Evolutionary conservation across 2,329 filamentous ascomycete genomes (phyloP), one percentile per base, ranked within the genome.

Genomic region (Sclerotinia borealis): DNA sequence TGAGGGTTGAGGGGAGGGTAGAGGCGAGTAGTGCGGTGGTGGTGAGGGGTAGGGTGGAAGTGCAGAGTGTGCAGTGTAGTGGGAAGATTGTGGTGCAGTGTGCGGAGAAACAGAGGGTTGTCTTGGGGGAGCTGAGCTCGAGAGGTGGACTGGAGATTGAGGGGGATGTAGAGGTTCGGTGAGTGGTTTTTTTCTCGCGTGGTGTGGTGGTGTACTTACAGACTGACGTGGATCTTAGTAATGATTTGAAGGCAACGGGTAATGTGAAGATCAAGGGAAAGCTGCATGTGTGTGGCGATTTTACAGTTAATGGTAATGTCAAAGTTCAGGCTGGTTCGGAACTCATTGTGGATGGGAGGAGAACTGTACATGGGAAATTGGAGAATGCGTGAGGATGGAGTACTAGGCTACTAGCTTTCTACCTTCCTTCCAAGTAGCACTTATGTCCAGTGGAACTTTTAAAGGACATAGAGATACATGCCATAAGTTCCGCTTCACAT

Each of bases 321-420:
- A 64, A 48, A 34, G 47, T 72, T 37, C 36, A 51, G 37, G 63
- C 64, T 31, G 67, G 69, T 0, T 61, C 64, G 13, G 47, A 64
- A 25, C 50, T 71, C 31, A 63, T 66, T 51, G 67, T 71, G 11
- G 63, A 68, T 56, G 69, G 69, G 5, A 71, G 63, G 55, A 68
- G 66, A n/a, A 71, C 68, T 5, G 65, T 71, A 55, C 65, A 69
- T 64, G 69, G 69, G 4, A 69, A 62, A 50, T 37, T 71, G 17
- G 60, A 65, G 45, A 41, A 58, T 58, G 39, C 39, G 22, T 58
- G 31, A 34, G n/a, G 5, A 11, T 37, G 4, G n/a, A 29, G 11
- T 10, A 15, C 39, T 34, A 5, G n/a, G n/a, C 9, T 10, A 15
- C 39, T 34, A 5, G n/a, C 6, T 11, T 31, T 43, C 11, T 31